These are phyloP conservation scores for Kluyveromyces sp. DNA, from an alignment of 1,139 yeast genomes.

Conservation along the genomic window DNA sequence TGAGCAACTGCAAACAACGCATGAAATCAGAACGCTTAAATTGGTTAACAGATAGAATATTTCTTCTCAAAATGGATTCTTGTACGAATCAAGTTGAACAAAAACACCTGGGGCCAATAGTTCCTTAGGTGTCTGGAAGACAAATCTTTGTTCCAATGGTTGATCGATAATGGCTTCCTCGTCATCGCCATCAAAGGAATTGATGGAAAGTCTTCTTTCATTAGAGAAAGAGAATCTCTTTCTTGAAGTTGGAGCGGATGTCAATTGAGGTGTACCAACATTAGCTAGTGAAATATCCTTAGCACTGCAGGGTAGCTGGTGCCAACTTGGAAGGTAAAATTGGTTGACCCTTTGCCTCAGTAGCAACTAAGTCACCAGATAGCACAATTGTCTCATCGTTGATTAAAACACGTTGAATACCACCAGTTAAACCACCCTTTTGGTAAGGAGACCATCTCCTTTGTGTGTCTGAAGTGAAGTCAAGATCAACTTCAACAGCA, in stretches of 20 bases:
- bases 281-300: slow-evolving; percentile 20
- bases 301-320: slow-evolving; percentile 16
- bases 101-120: slow-evolving; percentile 71
- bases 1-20: slow-evolving; percentile 92
- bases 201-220: slow-evolving; percentile 41
- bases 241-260: slow-evolving; percentile 16
- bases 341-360: slow-evolving; percentile 48
- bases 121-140: slow-evolving; percentile 61
- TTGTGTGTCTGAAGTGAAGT: slow-evolving; percentile 40
- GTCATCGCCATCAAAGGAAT: slow-evolving; percentile 31
- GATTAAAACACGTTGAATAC: slow-evolving; percentile 80
- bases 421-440: slow-evolving; percentile 54
- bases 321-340: slow-evolving; percentile 36
- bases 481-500: slow-evolving; percentile 73
- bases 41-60: slow-evolving; percentile 81
- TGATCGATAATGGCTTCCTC: slow-evolving; percentile 55
- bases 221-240: slow-evolving; percentile 38
- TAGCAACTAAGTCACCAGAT: slow-evolving; percentile 64
- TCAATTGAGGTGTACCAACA: slow-evolving; percentile 18
- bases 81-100: slow-evolving; percentile 65
- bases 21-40: slow-evolving; percentile 84
- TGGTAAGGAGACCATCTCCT: slow-evolving; percentile 48
- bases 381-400: slow-evolving; percentile 73
- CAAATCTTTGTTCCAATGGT: slow-evolving; percentile 38
- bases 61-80: slow-evolving; percentile 85